Base-by-base conservation (phyloP, 768 basidiomycete species). In the Russula sp. region DNA sequence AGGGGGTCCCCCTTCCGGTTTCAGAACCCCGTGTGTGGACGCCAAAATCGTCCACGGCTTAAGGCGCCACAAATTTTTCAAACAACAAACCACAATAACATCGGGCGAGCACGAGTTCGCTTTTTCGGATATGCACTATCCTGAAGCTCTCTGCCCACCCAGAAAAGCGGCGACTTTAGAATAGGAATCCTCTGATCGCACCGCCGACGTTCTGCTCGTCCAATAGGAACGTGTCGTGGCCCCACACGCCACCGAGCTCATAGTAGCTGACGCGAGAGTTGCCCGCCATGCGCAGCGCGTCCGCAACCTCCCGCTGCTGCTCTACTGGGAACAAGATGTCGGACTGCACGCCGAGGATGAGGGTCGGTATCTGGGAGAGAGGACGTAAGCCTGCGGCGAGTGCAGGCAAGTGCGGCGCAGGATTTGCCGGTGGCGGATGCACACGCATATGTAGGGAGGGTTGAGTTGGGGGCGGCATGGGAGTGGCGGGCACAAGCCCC, bases 241-340 rank as follows among this genome's bases (percentile, higher is more conserved):
- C 97, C 95, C 94, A 98, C n/a, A 98, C 95, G 9, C 96, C 95
- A 32, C 96, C 96, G 2, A 98, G 81, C 74, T 98, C 97, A 71
- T 96, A 99, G 73, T 98, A 98, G 62, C 90, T 88, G 32, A 99
- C 97, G 60, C 81, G 77, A 16, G 84, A 74, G 72, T 98, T 98
- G 0, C 97, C 97, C 1, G 88, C 85, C 82, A 93, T 83, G 63
- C 92, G 83, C 64, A 99, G 75, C 25, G 95, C 96, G 72, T 97
- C 93, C 6, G 87, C 93, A 8, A 96, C 78, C 75, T 99, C 97
- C 42, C 96, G 79, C 71, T 98, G 97, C 74, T 99, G 97, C 69
- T 98, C 96, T 9, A 97, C 90, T 0, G 96, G 92, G 75, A 98
- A 98, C 20, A 99, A 77, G 47, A 98, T 95, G 69, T 99, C 97